Conservation (phyloP, 108 stramenopile species). For the Mediolabrus comicus region DNA sequence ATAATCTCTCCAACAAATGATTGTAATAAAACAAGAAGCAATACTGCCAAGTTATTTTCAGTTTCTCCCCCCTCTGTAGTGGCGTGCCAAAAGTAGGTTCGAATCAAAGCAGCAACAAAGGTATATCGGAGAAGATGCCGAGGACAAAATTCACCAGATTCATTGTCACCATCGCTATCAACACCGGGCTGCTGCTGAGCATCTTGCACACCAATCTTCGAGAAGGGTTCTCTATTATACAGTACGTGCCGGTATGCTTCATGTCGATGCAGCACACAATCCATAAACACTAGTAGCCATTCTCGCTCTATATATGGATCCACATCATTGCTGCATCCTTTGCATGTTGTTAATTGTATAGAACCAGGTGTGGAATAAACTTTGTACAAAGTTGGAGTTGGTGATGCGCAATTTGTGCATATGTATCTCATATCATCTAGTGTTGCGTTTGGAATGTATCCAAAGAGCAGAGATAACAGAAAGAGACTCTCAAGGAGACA, state of each 20-base stretch:
- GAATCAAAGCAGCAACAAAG: background rate
- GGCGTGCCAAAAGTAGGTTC: conserved; percentile 8
- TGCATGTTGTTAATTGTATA: conserved; percentile 28
- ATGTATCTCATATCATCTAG: background rate
- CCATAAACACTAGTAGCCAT: conserved; percentile 58
- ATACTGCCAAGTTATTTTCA: background rate
- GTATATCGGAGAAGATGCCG: background rate
- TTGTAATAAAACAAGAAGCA: background rate
- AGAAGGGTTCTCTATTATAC: conserved; percentile 42
- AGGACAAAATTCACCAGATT: background rate
- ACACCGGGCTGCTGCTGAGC: background rate
- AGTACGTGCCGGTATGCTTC: conserved; percentile 68
- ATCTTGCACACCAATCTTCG: background rate
- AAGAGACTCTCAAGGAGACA: too few species aligned
- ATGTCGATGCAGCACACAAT: conserved; percentile 56
- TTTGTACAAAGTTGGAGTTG: conserved; percentile 29
- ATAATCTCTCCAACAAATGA: background rate
- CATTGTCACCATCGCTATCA: background rate
- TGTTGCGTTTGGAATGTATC: background rate
- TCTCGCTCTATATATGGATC: conserved; percentile 79
- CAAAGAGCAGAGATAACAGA: too few species aligned
- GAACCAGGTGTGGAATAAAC: conserved; percentile 36
- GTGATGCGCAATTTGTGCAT: conserved; percentile 33
- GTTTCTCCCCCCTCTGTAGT: background rate
- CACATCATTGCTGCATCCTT: conserved; percentile 29